Evolutionary conservation across 23 red algal species (phyloP), one percentile per base, ranked within the genome.

Genomic region (Gracilaria vermiculophylla): DNA sequence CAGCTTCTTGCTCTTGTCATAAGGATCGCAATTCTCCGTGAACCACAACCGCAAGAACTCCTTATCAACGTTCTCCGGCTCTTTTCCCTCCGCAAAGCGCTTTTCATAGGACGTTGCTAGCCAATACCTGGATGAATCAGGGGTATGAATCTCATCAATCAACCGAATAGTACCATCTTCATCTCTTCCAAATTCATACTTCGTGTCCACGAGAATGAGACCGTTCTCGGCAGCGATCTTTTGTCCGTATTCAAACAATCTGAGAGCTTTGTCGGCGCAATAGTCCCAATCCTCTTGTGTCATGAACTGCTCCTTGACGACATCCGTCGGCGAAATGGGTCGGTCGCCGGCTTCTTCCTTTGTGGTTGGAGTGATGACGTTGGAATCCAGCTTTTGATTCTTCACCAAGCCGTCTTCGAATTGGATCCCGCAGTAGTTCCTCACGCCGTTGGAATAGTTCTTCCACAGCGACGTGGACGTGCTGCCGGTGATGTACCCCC

Each of bases 61-160:
- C 72, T 99, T 99, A 79, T 99, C 97, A 9, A 99, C 79, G 49
- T 99, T 99, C 81, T 99, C 92, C 23, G 97, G 97, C 56, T 99
- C 94, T 65, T 95, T 87, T 71, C 93, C 93, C 54, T 75, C 60
- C 1, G 73, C 78, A 44, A 94, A 90, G 27, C 92, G 71, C 69
- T 87, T 88, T 51, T 80, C 92, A 78, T 91, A 99, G 32, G 88
- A 89, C 24, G 93, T 85, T 36, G 97, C 84, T 13, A 99, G 60
- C 97, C 97, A 99, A 80, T 88, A 99, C 32, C 97, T 60, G 9
- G 86, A 92, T 33, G 97, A 99, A 85, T 99, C 97, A 27, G 97
- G 97, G 5, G 97, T 99, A 62, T 95, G 97, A 28, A 99, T 87
- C 76, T 99, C 97, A 44, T 99, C 97, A 71, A 99, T 99, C 41